A percentile compares a stretch with the other conserved stretches of the same genome.
These are phyloP conservation scores for Populus deltoides DNA, from an alignment of 345 rosid genomes.

Conservation along the genomic window DNA sequence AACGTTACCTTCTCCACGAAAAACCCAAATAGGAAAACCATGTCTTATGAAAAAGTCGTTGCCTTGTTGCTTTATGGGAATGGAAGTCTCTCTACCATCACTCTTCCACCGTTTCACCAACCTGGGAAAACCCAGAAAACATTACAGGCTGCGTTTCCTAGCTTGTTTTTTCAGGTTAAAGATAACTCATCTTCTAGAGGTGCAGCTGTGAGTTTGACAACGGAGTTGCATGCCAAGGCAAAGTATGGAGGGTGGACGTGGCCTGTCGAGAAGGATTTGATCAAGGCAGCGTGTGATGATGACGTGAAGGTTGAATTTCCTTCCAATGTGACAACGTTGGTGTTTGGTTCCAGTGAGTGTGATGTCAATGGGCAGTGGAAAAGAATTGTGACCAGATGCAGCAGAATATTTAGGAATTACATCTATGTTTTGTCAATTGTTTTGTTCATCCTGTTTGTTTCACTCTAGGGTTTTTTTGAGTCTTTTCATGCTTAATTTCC, in stretches of 20 bases:
- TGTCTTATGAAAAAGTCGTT: background rate
- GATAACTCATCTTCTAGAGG: background rate
- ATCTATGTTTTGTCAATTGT: constrained; percentile 1
- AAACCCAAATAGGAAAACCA: background rate
- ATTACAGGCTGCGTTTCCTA: background rate
- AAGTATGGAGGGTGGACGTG: constrained; percentile 17
- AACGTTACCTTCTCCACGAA: background rate
- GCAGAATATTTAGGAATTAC: constrained; percentile 8
- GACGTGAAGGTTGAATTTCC: background rate
- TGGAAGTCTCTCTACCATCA: background rate
- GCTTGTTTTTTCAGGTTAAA: background rate
- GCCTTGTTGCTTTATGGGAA: background rate
- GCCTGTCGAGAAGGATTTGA: constrained; percentile 1
- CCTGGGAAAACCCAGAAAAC: background rate
- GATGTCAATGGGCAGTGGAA: constrained; percentile 7
- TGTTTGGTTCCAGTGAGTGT: background rate
- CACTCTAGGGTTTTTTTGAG: background rate
- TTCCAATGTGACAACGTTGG: background rate
- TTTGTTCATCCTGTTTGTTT: constrained; percentile 4
- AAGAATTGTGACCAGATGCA: background rate
- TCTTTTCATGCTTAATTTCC: background rate
- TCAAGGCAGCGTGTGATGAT: background rate
- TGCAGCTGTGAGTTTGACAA: background rate
- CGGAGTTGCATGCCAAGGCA: background rate
- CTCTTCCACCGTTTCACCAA: background rate